Percentiles rank a stretch among this genome's conserved stretches.
Evolutionary conservation across 2,329 filamentous ascomycete species (phyloP).

Genomic region (Cordyceps javanica): DNA sequence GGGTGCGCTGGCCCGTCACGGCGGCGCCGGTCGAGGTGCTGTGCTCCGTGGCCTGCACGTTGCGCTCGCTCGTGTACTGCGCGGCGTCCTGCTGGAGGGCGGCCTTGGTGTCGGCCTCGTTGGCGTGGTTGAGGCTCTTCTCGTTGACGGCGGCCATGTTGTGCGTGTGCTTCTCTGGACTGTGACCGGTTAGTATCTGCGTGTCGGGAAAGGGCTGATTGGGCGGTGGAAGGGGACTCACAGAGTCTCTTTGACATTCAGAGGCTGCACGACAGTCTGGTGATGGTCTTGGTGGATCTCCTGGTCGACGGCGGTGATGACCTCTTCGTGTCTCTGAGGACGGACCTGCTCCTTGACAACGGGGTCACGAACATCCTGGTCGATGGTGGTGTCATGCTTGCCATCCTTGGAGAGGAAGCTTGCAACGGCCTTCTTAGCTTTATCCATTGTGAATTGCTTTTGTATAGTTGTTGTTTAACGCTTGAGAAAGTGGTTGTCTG

Average conservation of each 20-base stretch:
- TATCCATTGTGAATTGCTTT: slow-evolving; percentile 48
- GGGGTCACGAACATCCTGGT: slow-evolving; percentile 56
- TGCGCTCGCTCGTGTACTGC: slow-evolving; percentile 24
- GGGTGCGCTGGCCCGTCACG: slow-evolving; percentile 24
- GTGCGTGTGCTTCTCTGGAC: slow-evolving; percentile 57
- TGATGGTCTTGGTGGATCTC: slow-evolving; percentile 69
- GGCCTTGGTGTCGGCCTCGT: slow-evolving; percentile 39
- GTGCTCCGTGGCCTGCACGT: slow-evolving; percentile 25
- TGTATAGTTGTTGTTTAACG: background rate
- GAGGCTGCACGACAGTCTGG: slow-evolving; percentile 62
- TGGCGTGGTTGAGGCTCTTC: slow-evolving; percentile 55
- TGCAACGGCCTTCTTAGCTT: slow-evolving; percentile 55
- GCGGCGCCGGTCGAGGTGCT: slow-evolving; percentile 21
- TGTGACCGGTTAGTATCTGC: slow-evolving; percentile 10
- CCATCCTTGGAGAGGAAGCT: slow-evolving; percentile 56
- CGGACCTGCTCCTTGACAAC: slow-evolving; percentile 55
- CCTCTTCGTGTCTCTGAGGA: slow-evolving; percentile 55
- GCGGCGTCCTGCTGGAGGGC: slow-evolving; percentile 45
- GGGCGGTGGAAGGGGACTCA: slow-evolving; percentile 34
- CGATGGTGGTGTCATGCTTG: slow-evolving; percentile 64
- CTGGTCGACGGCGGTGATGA: slow-evolving; percentile 56
- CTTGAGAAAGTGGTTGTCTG: background rate
- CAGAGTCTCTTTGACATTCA: slow-evolving; percentile 33
- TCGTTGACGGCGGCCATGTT: slow-evolving; percentile 54
- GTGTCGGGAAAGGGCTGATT: background rate